Evolutionary conservation across 768 basidiomycete species (phyloP), one percentile per base, ranked within the genome.

Genomic region (Cubamyces lactineus): DNA sequence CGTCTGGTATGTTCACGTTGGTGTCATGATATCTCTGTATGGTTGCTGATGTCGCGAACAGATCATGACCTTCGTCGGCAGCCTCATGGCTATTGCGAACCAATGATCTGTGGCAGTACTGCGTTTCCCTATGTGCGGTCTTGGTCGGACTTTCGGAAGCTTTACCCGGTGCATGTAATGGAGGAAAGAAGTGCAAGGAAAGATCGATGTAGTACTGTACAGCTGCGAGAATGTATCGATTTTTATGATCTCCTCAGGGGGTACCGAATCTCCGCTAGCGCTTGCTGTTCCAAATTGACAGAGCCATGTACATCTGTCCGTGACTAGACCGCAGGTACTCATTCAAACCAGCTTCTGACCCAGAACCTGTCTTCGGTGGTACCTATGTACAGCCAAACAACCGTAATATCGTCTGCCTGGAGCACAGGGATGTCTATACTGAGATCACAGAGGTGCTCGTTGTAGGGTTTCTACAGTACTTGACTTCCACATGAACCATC

Each of bases 1-100:
- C 86, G 93, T 61, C 81, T 97, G 73, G 94, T 96, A 72, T 42
- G 91, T 81, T 19, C 30, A 39, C 28, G 59, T 24, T 26, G 23
- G 40, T 53, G 13, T 30, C 26, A 26, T 54, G 23, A 26, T n/a
- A 56, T 21, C 42, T n/a, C 38, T 40, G 6, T 38, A 24, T 38
- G 43, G 28, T 21, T 1, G 41, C n/a, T 66, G 23, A 42, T 57
- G 2, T 57, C 60, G 2, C 19, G 26, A 50, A 45, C 67, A 94
- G 93, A 94, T 98, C 69, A 79, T 98, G 75, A 98, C 95, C 1
- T 98, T 98, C 73, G 92, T 96, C 47, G 96, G 92, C 54, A 94
- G 94, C 67, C 81, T 95, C 77, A 94, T 95, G 94, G 64, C 62
- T 12, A 54, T 68, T 51, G 62, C 57, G 54, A 61, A 60, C 30